Conservation (phyloP, 75 land plant species). For the Gnetum montanum region DNA sequence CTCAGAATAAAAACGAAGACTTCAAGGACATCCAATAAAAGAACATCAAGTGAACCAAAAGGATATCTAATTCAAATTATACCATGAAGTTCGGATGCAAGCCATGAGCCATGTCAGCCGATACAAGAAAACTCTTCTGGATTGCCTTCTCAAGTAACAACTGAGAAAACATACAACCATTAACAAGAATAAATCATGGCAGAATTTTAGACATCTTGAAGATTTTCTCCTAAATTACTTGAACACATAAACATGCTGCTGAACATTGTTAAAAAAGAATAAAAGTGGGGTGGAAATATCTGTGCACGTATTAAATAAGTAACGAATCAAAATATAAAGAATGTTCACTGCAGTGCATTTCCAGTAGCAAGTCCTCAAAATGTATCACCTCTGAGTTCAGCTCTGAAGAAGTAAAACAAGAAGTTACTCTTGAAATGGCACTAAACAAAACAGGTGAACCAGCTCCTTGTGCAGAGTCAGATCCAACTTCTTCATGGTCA, state of each 20-base stretch:
- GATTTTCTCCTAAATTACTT: too few species aligned
- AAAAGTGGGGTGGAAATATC: not conserved
- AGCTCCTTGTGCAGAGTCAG: slow-evolving; percentile 97
- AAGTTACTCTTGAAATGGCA: slow-evolving; percentile 68
- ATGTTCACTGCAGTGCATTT: not conserved
- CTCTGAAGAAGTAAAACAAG: slow-evolving; percentile 35
- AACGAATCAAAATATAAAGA: not conserved
- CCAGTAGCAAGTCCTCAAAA: too few species aligned
- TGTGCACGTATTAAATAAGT: not conserved
- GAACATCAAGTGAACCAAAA: not conserved
- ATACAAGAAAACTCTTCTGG: slow-evolving; percentile 87
- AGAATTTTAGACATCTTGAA: too few species aligned
- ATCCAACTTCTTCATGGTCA: slow-evolving; percentile 99
- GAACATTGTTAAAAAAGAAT: too few species aligned
- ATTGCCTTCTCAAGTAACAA: slow-evolving; percentile 67
- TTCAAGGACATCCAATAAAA: not conserved
- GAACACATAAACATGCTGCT: too few species aligned
- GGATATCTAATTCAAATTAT: slow-evolving; percentile 1
- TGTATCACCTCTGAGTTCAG: too few species aligned
- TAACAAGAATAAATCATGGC: too few species aligned
- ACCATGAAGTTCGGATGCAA: slow-evolving; percentile 96
- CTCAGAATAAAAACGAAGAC: too few species aligned
- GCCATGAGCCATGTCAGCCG: slow-evolving; percentile 99
- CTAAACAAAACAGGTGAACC: slow-evolving; percentile 95
- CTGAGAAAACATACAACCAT: slow-evolving; percentile 19